phyloP scores from a whole-genome alignment of 1,139 yeast species.

The Pichia kudriavzevii region DNA sequence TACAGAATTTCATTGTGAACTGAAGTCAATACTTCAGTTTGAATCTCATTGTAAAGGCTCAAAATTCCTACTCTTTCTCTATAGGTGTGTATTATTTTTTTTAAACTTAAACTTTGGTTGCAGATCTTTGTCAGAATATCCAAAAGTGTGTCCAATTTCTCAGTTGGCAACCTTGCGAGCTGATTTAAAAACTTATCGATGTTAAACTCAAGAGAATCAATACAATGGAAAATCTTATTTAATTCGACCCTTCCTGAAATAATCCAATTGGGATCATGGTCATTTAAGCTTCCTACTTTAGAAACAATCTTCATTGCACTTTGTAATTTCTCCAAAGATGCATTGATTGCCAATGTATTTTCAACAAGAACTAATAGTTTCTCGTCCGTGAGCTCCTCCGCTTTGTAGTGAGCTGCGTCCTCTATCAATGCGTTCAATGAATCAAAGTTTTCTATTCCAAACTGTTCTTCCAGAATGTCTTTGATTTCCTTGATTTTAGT shows the following conservation, averaged over 20 bases:
- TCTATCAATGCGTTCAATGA: too few relatives aligned
- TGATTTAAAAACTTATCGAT: slow-evolving; percentile 4
- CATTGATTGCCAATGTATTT: not conserved
- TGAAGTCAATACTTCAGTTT: slow-evolving; percentile 42
- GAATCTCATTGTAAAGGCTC: slow-evolving; percentile 51
- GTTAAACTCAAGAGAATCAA: slow-evolving; percentile 25
- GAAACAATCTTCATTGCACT: slow-evolving; percentile 3
- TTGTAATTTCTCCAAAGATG: slow-evolving; percentile 1
- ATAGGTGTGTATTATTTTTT: slow-evolving; percentile 31
- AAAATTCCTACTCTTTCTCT: slow-evolving; percentile 47
- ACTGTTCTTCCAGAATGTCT: too few relatives aligned
- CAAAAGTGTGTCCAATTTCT: slow-evolving; percentile 25
- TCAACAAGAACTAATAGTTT: not conserved
- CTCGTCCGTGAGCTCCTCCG: not conserved
- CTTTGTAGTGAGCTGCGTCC: too few relatives aligned
- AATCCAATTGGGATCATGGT: slow-evolving; percentile 31
- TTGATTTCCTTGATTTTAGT: too few relatives aligned
- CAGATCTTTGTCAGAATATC: slow-evolving; percentile 39
- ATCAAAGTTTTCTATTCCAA: too few relatives aligned
- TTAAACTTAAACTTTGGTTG: slow-evolving; percentile 36
- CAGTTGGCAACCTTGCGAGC: slow-evolving; percentile 3
- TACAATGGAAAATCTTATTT: slow-evolving; percentile 31
- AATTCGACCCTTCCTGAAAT: slow-evolving; percentile 41
- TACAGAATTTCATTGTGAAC: slow-evolving; percentile 43
- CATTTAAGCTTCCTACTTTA: slow-evolving; percentile 2